Evolutionary conservation across 805 yeast species (phyloP).

Genomic region (Lipomyces chichibuensis): DNA sequence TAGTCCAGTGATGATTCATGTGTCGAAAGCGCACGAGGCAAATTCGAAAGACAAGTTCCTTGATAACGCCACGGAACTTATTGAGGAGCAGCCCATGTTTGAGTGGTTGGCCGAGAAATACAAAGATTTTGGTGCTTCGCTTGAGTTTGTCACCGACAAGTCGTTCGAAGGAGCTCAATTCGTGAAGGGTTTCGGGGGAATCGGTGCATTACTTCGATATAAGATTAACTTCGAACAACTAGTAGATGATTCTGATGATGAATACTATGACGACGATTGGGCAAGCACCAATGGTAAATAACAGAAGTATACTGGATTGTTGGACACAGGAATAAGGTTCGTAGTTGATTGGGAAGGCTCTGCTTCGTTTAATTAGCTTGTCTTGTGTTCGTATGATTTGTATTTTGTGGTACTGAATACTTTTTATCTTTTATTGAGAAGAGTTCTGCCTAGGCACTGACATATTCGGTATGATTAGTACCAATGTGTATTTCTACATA

Average conservation of each 20-base stretch:
- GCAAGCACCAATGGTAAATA: too few species aligned
- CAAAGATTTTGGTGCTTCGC: conserved; percentile 88
- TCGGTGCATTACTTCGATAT: conserved; percentile 94
- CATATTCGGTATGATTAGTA: too few species aligned
- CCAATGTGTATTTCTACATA: too few species aligned
- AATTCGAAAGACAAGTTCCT: conserved; percentile 58
- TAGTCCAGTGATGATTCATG: conserved; percentile 70
- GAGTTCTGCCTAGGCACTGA: too few species aligned
- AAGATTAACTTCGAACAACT: conserved; percentile 96
- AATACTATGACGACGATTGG: conserved; percentile 66
- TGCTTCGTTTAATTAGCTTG: too few species aligned
- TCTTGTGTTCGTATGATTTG: too few species aligned
- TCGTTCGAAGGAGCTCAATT: conserved; percentile 98
- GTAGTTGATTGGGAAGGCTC: too few species aligned
- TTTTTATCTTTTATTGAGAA: too few species aligned
- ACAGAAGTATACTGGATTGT: too few species aligned
- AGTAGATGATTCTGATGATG: conserved; percentile 83
- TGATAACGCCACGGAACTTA: conserved; percentile 84
- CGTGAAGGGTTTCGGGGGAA: conserved; percentile 97
- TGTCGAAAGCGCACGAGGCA: conserved; percentile 56
- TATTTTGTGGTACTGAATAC: too few species aligned
- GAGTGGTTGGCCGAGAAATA: conserved; percentile 99
- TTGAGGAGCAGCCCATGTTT: conserved; percentile 79
- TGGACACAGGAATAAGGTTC: too few species aligned
- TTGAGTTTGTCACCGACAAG: conserved; percentile 95